These are phyloP conservation scores for Coccomyxa sp. DNA, from an alignment of 139 green algal species.

Conservation along the genomic window DNA sequence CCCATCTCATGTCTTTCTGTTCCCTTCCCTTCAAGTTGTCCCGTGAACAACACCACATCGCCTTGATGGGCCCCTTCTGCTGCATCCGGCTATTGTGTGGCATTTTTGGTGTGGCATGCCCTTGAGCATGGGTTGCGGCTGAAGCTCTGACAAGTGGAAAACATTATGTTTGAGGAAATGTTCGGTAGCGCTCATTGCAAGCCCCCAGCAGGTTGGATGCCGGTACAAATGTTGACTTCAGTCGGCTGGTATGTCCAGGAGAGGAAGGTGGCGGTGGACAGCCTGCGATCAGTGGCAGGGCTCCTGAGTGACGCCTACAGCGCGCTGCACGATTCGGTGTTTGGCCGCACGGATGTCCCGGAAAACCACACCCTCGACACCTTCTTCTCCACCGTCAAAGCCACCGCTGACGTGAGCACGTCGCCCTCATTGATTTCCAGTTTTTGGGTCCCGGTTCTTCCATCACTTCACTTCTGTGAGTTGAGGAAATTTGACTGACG, in stretches of 20 bases:
- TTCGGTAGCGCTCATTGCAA: too few species aligned
- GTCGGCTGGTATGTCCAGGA: not conserved
- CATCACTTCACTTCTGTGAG: too few species aligned
- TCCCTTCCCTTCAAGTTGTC: not conserved
- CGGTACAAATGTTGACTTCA: too few species aligned
- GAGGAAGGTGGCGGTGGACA: conserved; percentile 20
- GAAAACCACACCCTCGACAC: conserved; percentile 17
- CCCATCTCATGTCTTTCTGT: not conserved
- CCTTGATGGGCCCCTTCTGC: too few species aligned
- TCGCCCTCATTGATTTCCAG: not conserved
- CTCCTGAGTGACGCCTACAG: conserved; percentile 11
- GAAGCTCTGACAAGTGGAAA: too few species aligned
- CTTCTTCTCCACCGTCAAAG: conserved; percentile 25
- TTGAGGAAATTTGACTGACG: too few species aligned
- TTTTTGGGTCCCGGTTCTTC: not conserved
- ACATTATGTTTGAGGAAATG: too few species aligned
- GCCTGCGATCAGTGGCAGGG: conserved; percentile 11
- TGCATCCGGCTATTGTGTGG: too few species aligned
- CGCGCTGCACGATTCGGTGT: conserved; percentile 3
- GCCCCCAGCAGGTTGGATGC: too few species aligned
- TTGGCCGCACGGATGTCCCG: conserved; percentile 6
- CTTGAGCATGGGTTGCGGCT: too few species aligned
- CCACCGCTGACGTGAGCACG: not conserved
- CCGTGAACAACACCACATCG: too few species aligned
- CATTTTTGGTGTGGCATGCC: too few species aligned